Evolutionary conservation across 176 grass and related monocot species (phyloP).

Genomic region (Aegilops sharonensis): DNA sequence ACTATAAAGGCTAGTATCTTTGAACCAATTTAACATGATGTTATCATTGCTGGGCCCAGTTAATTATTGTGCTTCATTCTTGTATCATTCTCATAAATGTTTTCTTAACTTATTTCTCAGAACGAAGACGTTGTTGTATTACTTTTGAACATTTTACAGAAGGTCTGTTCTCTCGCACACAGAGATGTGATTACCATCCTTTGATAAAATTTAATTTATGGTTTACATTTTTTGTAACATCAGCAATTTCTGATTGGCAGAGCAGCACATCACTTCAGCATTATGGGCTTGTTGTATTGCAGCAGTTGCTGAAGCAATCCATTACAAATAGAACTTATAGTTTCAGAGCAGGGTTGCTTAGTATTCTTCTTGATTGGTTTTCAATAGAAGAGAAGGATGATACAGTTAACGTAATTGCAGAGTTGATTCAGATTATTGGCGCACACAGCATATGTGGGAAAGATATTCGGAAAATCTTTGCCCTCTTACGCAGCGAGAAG

Average conservation of each 20-base stretch:
- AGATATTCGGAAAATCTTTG: slow-evolving; percentile 74
- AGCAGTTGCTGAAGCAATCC: slow-evolving; percentile 65
- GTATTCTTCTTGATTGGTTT: slow-evolving; percentile 80
- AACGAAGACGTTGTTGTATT: slow-evolving; percentile 80
- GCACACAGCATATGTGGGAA: slow-evolving; percentile 78
- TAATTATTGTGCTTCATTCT: background rate
- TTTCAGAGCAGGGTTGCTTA: slow-evolving; percentile 69
- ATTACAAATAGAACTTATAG: slow-evolving; percentile 70
- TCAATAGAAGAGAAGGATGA: slow-evolving; percentile 55
- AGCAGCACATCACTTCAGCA: slow-evolving; percentile 60
- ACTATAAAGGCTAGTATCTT: slow-evolving; percentile 60
- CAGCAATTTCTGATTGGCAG: slow-evolving; percentile 51
- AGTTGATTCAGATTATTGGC: slow-evolving; percentile 74
- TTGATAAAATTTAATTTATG: background rate
- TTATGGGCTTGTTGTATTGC: slow-evolving; percentile 71
- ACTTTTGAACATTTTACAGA: slow-evolving; percentile 65
- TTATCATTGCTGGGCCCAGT: slow-evolving; percentile 5
- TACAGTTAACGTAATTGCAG: slow-evolving; percentile 48
- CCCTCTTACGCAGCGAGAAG: slow-evolving; percentile 58
- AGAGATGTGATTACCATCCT: slow-evolving; percentile 1
- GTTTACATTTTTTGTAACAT: slow-evolving; percentile 29
- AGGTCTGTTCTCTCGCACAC: slow-evolving; percentile 32
- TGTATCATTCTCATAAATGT: slow-evolving; percentile 24
- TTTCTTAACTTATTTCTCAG: slow-evolving; percentile 45
- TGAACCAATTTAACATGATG: slow-evolving; percentile 1